These are phyloP conservation scores for Entomortierella lignicola DNA, from an alignment of 192 early-diverging fungal genomes.

Conservation along the genomic window DNA sequence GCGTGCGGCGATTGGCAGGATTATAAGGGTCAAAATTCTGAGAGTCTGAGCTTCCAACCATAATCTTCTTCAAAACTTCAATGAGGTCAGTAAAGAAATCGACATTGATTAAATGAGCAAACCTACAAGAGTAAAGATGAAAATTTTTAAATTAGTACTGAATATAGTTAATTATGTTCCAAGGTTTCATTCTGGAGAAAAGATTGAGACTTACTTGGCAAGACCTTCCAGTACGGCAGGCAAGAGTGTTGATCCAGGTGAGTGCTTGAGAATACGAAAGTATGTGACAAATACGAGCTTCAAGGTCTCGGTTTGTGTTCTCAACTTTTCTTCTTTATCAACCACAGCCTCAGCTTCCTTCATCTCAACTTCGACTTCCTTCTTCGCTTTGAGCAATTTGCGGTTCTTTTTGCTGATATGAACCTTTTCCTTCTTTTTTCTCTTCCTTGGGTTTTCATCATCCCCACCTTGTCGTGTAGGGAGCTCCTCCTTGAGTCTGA, in stretches of 20 bases:
- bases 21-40: conserved; percentile 56
- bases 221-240: conserved; percentile 85
- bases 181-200: not conserved
- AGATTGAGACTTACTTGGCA: conserved; percentile 61
- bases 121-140: conserved; percentile 56
- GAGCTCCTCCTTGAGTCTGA: conserved; percentile 89
- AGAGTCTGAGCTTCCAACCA: conserved; percentile 65
- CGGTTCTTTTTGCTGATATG: conserved; percentile 74
- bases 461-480: conserved; percentile 63
- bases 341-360: conserved; percentile 93
- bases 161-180: too few species aligned
- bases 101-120: conserved; percentile 96
- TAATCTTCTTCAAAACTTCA: conserved; percentile 84
- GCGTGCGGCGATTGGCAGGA: conserved; percentile 69
- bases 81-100: conserved; percentile 96
- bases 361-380: conserved; percentile 81
- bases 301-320: conserved; percentile 90
- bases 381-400: conserved; percentile 79
- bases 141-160: not conserved
- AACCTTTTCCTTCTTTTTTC: conserved; percentile 65
- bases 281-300: conserved; percentile 95
- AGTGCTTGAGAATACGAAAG: conserved; percentile 94
- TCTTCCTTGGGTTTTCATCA: conserved; percentile 60
- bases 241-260: conserved; percentile 75
- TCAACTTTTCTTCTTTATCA: conserved; percentile 83